phyloP scores from a whole-genome alignment of 306 rosid genomes.

The Argentina anserina region DNA sequence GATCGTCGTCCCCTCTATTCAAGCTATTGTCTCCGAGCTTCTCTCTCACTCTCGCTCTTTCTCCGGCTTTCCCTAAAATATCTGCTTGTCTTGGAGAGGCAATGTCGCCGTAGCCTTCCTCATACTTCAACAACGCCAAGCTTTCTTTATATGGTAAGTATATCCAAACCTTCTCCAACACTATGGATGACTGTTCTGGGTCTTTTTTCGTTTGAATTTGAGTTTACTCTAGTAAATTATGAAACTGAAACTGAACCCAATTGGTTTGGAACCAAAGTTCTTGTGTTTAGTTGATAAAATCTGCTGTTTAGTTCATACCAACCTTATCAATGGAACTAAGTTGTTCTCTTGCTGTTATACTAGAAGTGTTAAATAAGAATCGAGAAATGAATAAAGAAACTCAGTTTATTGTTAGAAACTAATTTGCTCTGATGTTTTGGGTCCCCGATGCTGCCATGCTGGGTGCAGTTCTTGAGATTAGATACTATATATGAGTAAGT shows the following conservation, averaged over 20 bases:
- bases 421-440: too few species aligned
- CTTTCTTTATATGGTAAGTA: neutral
- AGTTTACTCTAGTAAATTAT: too few species aligned
- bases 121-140: neutral
- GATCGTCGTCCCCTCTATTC: neutral
- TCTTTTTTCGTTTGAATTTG: neutral
- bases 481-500: neutral
- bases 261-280: neutral
- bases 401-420: too few species aligned
- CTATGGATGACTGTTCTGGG: neutral
- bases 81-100: slow-evolving; percentile 22
- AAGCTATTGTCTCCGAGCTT: neutral
- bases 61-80: neutral
- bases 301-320: neutral
- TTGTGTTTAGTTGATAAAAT: too few species aligned
- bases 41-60: neutral
- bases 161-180: neutral
- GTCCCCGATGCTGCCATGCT: too few species aligned
- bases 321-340: neutral
- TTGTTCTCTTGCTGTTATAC: neutral
- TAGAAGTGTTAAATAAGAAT: neutral
- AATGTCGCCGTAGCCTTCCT: slow-evolving; percentile 7
- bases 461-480: neutral
- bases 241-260: neutral
- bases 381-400: too few species aligned